These are phyloP conservation scores for Cucurbita maxima DNA, from an alignment of 306 rosid species.

Conservation along the genomic window DNA sequence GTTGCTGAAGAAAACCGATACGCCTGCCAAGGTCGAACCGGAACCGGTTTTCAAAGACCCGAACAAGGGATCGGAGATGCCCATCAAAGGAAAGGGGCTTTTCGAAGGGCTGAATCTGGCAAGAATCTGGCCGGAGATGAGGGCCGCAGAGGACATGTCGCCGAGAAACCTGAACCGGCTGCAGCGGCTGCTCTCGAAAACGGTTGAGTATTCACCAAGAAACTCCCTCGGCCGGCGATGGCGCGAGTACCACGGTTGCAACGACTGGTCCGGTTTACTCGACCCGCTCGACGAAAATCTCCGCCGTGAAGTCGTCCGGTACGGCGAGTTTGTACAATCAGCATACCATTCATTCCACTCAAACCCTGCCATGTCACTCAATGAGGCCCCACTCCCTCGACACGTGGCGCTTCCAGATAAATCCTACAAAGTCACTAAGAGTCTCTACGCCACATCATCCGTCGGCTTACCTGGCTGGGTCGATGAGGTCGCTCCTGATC, in stretches of 20 bases:
- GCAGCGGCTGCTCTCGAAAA: constrained; percentile 47
- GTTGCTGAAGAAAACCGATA: constrained; percentile 32
- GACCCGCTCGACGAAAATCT: constrained; percentile 91
- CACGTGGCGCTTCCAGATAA: constrained; percentile 42
- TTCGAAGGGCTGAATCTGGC: constrained; percentile 42
- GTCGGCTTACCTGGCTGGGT: constrained; percentile 72
- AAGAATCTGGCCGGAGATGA: constrained; percentile 46
- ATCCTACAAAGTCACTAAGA: constrained; percentile 55
- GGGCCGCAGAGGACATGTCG: constrained; percentile 68
- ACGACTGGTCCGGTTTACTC: constrained; percentile 66
- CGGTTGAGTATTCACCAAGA: constrained; percentile 62
- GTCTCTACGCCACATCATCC: constrained; percentile 78
- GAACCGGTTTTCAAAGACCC: constrained; percentile 1
- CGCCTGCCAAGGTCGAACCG: constrained; percentile 8
- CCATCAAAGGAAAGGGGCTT: constrained; percentile 27
- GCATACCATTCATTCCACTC: constrained; percentile 68
- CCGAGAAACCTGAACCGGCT: constrained; percentile 53
- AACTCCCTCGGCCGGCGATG: constrained; percentile 45
- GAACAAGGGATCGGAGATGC: background rate
- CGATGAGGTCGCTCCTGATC: constrained; percentile 70
- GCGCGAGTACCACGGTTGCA: constrained; percentile 68
- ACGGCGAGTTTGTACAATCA: constrained; percentile 79
- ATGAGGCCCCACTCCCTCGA: constrained; percentile 26
- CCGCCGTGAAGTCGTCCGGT: constrained; percentile 74
- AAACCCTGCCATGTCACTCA: constrained; percentile 52